phyloP scores from a whole-genome alignment of 2,329 filamentous ascomycete species.

The Talaromyces amestolkiae region DNA sequence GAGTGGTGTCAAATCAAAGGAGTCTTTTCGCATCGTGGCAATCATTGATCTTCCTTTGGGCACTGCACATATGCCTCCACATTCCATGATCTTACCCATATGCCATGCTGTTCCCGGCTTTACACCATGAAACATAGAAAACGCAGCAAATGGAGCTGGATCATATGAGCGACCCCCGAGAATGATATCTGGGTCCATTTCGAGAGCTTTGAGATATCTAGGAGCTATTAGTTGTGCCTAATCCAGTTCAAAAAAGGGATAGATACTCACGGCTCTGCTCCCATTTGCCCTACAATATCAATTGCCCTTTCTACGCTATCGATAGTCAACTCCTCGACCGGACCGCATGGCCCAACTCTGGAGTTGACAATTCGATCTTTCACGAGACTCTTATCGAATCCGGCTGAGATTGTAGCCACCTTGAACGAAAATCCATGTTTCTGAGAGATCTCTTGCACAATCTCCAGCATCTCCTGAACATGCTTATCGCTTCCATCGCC shows the following conservation, averaged over 20 bases:
- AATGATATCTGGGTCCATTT: constrained; percentile 45
- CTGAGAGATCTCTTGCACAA: constrained; percentile 38
- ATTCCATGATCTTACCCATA: constrained; percentile 49
- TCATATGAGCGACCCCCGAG: constrained; percentile 48
- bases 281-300: constrained; percentile 48
- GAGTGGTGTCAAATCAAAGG: constrained; percentile 50
- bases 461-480: constrained; percentile 41
- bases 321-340: constrained; percentile 42
- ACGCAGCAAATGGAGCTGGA: constrained; percentile 42
- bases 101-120: constrained; percentile 44
- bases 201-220: constrained; percentile 37
- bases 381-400: constrained; percentile 37
- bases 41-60: constrained; percentile 48
- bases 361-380: constrained; percentile 30
- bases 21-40: constrained; percentile 45
- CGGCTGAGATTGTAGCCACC: constrained; percentile 38
- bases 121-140: constrained; percentile 33
- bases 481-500: constrained; percentile 50
- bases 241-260: background rate
- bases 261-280: constrained; percentile 41
- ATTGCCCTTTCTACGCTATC: constrained; percentile 40
- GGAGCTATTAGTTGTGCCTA: background rate
- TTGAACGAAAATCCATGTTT: constrained; percentile 30
- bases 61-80: constrained; percentile 40
- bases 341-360: constrained; percentile 41